Conservation (phyloP, 345 rosid species). For the Excoecaria agallocha region DNA sequence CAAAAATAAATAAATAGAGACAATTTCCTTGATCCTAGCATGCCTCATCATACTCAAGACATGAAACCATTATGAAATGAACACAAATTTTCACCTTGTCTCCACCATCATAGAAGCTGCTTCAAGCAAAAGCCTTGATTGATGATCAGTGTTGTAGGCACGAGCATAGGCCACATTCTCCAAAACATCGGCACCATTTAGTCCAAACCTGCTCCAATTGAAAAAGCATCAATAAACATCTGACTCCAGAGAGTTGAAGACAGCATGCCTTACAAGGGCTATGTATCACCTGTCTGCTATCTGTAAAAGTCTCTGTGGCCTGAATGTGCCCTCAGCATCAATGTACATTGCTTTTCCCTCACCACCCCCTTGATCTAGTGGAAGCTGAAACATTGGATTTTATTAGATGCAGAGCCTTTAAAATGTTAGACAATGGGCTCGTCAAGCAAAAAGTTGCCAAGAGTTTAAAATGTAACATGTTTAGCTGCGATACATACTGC, state of each 20-base stretch:
- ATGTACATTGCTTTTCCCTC: slow-evolving; percentile 99
- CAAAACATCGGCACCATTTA: slow-evolving; percentile 91
- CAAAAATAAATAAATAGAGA: not conserved
- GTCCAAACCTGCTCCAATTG: slow-evolving; percentile 61
- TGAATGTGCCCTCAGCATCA: slow-evolving; percentile 96
- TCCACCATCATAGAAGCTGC: slow-evolving; percentile 99
- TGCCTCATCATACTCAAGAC: not conserved
- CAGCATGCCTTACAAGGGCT: slow-evolving; percentile 12
- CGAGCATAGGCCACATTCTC: slow-evolving; percentile 98
- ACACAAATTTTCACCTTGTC: slow-evolving; percentile 52
- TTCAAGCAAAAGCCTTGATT: slow-evolving; percentile 92
- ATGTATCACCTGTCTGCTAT: slow-evolving; percentile 76
- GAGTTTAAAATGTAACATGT: not conserved
- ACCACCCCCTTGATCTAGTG: slow-evolving; percentile 97
- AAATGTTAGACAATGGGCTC: not conserved
- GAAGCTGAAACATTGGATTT: slow-evolving; percentile 56
- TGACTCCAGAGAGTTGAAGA: slow-evolving; percentile 5
- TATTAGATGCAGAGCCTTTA: slow-evolving; percentile 6
- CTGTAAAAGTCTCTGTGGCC: slow-evolving; percentile 93
- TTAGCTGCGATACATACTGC: not conserved
- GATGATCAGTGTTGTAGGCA: slow-evolving; percentile 98
- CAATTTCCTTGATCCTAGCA: not conserved
- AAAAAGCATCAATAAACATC: slow-evolving; percentile 12
- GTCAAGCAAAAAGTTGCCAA: not conserved
- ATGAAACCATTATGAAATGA: not conserved